These are phyloP conservation scores for Hordeum marinum DNA, from an alignment of 176 grass and related monocot species.

Conservation along the genomic window DNA sequence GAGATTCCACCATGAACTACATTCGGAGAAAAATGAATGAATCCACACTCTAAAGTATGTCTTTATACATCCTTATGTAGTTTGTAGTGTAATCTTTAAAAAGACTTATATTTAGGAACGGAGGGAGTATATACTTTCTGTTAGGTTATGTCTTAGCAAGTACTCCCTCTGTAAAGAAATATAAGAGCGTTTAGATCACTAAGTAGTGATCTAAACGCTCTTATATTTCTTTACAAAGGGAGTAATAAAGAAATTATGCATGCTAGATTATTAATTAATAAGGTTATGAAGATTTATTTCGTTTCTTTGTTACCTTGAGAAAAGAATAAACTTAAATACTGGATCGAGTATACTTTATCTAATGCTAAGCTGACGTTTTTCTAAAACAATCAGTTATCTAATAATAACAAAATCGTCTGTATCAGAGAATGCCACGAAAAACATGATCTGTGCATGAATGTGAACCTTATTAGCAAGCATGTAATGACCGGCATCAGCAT, in stretches of 20 bases:
- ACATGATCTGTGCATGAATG: background rate
- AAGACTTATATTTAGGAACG: too few relatives aligned
- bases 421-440: background rate
- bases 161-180: background rate
- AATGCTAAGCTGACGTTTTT: background rate
- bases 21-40: too few relatives aligned
- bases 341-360: background rate
- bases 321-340: too few relatives aligned
- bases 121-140: constrained; percentile 15
- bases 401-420: background rate
- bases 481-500: background rate
- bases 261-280: background rate
- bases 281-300: background rate
- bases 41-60: too few relatives aligned
- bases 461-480: background rate
- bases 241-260: background rate
- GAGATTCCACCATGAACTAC: too few relatives aligned
- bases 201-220: too few relatives aligned
- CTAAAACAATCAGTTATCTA: background rate
- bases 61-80: too few relatives aligned
- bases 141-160: background rate
- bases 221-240: too few relatives aligned
- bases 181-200: too few relatives aligned
- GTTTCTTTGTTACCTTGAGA: background rate
- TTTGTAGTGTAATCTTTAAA: too few relatives aligned